phyloP scores from a whole-genome alignment of 2,329 filamentous ascomycete genomes.

The Scopulariopsis brevicaulis region DNA sequence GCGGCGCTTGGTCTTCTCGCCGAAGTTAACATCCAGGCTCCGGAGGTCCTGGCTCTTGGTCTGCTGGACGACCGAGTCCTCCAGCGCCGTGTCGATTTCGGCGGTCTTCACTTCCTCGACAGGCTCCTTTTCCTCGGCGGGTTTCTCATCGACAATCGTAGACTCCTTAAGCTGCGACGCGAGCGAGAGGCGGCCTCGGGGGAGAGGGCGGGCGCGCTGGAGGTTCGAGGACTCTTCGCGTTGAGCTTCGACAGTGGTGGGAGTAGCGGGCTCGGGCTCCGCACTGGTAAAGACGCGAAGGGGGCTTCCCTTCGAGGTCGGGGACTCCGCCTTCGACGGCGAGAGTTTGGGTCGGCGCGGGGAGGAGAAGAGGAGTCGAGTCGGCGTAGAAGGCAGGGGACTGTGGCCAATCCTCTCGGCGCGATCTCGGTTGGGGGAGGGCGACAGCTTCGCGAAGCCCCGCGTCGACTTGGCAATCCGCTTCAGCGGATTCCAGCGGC shows the following conservation, averaged over 20 bases:
- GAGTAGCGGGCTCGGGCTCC: neutral
- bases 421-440: neutral
- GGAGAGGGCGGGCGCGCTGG: neutral
- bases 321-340: neutral
- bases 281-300: neutral
- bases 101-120: neutral
- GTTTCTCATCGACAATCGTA: neutral
- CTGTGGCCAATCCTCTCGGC: neutral
- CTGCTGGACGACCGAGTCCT: neutral
- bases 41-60: neutral
- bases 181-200: neutral
- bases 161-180: neutral
- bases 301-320: neutral
- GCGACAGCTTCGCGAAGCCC: neutral
- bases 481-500: neutral
- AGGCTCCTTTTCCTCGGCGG: neutral
- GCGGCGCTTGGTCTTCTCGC: neutral
- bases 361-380: neutral
- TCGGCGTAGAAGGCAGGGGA: neutral
- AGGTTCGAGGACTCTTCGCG: neutral
- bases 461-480: neutral
- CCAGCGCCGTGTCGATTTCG: neutral
- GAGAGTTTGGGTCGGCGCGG: neutral
- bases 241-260: neutral
- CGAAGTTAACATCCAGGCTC: constrained; percentile 1